Evolutionary conservation across 1,139 yeast genomes (phyloP).

Genomic region (Yamadazyma spencermartinsiae): DNA sequence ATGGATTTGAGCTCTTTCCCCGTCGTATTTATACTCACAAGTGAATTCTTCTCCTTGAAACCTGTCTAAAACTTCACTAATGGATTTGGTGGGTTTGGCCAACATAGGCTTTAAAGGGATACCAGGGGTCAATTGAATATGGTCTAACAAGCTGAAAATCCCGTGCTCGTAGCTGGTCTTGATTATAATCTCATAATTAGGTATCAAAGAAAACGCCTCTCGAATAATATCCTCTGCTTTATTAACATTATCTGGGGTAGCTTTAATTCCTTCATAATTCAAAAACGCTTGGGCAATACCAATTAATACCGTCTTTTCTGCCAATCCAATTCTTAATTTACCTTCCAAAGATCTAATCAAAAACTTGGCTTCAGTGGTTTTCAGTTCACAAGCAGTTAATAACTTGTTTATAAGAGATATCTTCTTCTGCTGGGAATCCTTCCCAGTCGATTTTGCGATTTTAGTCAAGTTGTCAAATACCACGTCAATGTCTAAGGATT

Average conservation of each 20-base stretch:
- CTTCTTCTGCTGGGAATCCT: slow-evolving; percentile 77
- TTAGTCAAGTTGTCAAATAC: slow-evolving; percentile 75
- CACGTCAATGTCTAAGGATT: slow-evolving; percentile 66
- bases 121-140: slow-evolving; percentile 83
- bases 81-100: slow-evolving; percentile 95
- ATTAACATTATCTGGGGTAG: slow-evolving; percentile 42
- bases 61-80: slow-evolving; percentile 84
- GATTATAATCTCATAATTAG: slow-evolving; percentile 82
- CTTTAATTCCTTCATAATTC: slow-evolving; percentile 47
- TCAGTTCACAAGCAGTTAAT: slow-evolving; percentile 84
- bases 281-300: slow-evolving; percentile 84
- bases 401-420: slow-evolving; percentile 75
- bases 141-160: slow-evolving; percentile 59
- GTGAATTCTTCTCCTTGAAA: slow-evolving; percentile 85
- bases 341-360: slow-evolving; percentile 90
- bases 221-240: slow-evolving; percentile 76
- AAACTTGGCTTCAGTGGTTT: slow-evolving; percentile 75
- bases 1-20: slow-evolving; percentile 97
- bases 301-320: slow-evolving; percentile 86
- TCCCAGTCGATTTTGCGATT: slow-evolving; percentile 82
- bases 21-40: slow-evolving; percentile 96
- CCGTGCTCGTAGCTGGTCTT: slow-evolving; percentile 68
- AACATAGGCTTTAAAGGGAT: slow-evolving; percentile 96
- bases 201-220: slow-evolving; percentile 88
- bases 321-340: slow-evolving; percentile 87